phyloP scores from a whole-genome alignment of 2,329 filamentous ascomycete species.

The Aspergillus aculeatus region DNA sequence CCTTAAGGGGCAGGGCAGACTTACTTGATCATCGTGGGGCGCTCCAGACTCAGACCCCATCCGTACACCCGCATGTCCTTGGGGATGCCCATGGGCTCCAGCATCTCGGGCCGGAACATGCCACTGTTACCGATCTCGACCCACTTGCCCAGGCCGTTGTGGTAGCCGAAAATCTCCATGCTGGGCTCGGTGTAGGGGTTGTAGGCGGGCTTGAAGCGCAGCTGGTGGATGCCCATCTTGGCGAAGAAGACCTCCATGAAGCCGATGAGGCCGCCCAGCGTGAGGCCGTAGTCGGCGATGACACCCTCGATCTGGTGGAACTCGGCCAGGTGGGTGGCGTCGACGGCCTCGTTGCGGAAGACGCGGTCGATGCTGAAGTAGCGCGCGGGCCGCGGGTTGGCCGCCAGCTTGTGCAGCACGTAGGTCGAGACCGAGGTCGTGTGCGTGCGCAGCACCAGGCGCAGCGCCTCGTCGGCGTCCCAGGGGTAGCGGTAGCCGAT shows the following conservation, averaged over 20 bases:
- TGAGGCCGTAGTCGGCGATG: constrained; percentile 92
- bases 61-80: constrained; percentile 92
- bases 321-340: constrained; percentile 93
- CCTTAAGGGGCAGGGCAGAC: constrained; percentile 19
- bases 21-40: constrained; percentile 97
- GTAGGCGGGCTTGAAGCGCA: constrained; percentile 96
- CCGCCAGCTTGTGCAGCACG: constrained; percentile 85
- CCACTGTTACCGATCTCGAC: constrained; percentile 98
- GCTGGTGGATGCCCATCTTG: constrained; percentile 85
- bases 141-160: constrained; percentile 83
- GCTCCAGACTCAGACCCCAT: constrained; percentile 86
- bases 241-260: constrained; percentile 95
- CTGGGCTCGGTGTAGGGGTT: constrained; percentile 93
- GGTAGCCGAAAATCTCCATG: constrained; percentile 98
- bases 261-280: constrained; percentile 86
- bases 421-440: constrained; percentile 90
- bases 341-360: constrained; percentile 96
- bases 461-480: constrained; percentile 80
- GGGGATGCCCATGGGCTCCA: constrained; percentile 89
- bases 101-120: constrained; percentile 98
- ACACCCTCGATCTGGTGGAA: constrained; percentile 99
- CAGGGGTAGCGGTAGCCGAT: constrained; percentile 96
- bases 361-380: constrained; percentile 99
- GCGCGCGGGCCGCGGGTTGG: constrained; percentile 78
- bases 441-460: constrained; percentile 90